Conservation (phyloP, 1,284 basidiomycete species). For the Austroboletus niveus region DNA sequence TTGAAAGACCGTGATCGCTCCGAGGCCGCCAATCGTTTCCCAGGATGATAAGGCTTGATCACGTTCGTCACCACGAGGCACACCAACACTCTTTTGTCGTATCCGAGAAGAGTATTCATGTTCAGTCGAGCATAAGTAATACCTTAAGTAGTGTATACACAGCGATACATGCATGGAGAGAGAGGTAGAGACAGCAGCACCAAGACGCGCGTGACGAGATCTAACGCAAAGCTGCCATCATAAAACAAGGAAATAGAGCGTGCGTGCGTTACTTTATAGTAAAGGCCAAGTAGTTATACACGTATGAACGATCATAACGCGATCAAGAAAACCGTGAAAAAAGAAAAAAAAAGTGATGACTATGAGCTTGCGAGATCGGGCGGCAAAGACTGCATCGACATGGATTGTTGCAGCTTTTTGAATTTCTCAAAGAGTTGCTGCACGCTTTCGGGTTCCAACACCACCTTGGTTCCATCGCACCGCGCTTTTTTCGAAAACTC, state of each 20-base stretch:
- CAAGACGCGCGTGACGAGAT: neutral
- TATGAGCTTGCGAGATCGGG: constrained; percentile 17
- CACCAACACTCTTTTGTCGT: too few relatives aligned
- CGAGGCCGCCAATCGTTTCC: too few relatives aligned
- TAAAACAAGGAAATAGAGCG: neutral
- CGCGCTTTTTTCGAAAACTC: constrained; percentile 77
- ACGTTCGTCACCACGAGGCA: too few relatives aligned
- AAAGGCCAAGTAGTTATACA: too few relatives aligned
- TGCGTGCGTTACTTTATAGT: too few relatives aligned
- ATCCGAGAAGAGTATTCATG: too few relatives aligned
- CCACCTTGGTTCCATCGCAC: constrained; percentile 78
- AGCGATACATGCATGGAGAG: constrained; percentile 3
- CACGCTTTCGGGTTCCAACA: constrained; percentile 69
- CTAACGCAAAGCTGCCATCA: neutral
- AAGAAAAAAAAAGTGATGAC: constrained; percentile 2
- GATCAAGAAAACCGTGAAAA: neutral
- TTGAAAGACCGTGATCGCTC: too few relatives aligned
- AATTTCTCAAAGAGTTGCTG: constrained; percentile 61
- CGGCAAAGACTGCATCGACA: constrained; percentile 6
- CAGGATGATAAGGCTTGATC: too few relatives aligned
- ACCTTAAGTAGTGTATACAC: neutral
- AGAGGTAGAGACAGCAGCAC: too few relatives aligned
- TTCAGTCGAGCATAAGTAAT: too few relatives aligned
- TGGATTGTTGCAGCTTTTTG: constrained; percentile 17
- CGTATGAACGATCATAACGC: constrained; percentile 13